These are phyloP conservation scores for Tuber umbilicatum DNA, from an alignment of 495 filamentous ascomycete genomes.

Conservation along the genomic window DNA sequence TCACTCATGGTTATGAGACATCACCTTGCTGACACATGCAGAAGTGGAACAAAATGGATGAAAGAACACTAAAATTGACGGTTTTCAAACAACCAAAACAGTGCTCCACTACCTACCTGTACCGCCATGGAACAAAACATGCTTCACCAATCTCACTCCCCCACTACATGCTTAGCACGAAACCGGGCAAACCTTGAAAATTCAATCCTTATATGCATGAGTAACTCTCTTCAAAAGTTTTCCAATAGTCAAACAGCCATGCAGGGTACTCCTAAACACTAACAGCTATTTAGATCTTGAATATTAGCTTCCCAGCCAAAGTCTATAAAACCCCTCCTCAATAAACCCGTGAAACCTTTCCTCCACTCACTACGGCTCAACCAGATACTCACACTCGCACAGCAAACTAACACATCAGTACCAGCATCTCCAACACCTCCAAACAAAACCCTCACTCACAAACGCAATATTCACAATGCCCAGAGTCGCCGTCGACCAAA, in stretches of 20 bases:
- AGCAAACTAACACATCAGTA: neutral
- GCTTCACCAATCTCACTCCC: neutral
- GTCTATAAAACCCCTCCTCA: neutral
- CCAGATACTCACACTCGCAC: neutral
- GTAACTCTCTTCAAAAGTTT: neutral
- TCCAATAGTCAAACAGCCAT: neutral
- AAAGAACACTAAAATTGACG: neutral
- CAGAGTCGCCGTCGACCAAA: neutral
- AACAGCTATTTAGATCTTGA: neutral
- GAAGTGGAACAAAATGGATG: neutral
- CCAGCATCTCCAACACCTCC: neutral
- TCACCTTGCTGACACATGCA: neutral
- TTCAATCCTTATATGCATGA: neutral
- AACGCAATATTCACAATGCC: neutral
- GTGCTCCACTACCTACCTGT: neutral
- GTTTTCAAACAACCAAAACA: neutral
- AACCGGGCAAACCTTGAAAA: neutral
- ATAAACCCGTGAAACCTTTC: neutral
- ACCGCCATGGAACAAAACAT: neutral
- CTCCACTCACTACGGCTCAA: neutral
- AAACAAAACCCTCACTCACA: neutral
- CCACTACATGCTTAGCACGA: neutral
- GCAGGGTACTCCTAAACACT: neutral
- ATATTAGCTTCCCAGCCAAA: neutral
- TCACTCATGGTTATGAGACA: neutral